Evolutionary conservation across 192 early-diverging fungal genomes (phyloP).

Genomic region (Jimgerdemannia lactiflua): DNA sequence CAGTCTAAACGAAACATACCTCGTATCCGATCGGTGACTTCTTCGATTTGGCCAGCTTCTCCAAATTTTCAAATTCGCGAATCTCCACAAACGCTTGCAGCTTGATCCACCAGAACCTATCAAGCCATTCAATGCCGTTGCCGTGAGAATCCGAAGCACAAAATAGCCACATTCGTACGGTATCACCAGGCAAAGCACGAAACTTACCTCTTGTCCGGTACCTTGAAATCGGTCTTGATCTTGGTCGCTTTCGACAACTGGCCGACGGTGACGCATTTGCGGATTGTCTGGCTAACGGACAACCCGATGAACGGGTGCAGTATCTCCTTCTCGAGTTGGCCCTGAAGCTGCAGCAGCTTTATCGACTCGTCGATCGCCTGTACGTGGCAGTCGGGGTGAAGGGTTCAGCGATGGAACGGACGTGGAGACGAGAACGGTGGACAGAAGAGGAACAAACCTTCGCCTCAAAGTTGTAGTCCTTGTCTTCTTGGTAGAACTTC

Average conservation of each 20-base stretch:
- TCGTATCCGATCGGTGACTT: constrained; percentile 82
- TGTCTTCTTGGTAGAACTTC: constrained; percentile 75
- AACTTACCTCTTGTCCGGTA: constrained; percentile 73
- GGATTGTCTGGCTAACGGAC: constrained; percentile 83
- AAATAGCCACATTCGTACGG: constrained; percentile 8
- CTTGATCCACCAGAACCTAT: constrained; percentile 89
- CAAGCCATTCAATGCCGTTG: neutral
- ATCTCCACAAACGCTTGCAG: constrained; percentile 75
- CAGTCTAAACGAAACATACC: constrained; percentile 13
- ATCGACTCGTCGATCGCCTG: constrained; percentile 82
- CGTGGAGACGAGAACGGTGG: neutral
- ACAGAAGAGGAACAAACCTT: constrained; percentile 42
- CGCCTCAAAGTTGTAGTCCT: constrained; percentile 66
- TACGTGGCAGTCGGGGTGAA: neutral
- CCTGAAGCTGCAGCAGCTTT: constrained; percentile 70
- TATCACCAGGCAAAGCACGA: neutral
- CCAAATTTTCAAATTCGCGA: constrained; percentile 86
- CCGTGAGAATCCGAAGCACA: neutral
- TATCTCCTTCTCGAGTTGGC: constrained; percentile 70
- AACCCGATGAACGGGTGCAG: constrained; percentile 65
- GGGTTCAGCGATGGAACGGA: neutral
- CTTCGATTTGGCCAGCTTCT: constrained; percentile 70
- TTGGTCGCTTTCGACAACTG: constrained; percentile 72
- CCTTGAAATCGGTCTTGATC: constrained; percentile 78
- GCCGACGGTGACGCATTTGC: constrained; percentile 71